These are phyloP conservation scores for Marasmius sp. DNA, from an alignment of 1,284 basidiomycete genomes.

Conservation along the genomic window DNA sequence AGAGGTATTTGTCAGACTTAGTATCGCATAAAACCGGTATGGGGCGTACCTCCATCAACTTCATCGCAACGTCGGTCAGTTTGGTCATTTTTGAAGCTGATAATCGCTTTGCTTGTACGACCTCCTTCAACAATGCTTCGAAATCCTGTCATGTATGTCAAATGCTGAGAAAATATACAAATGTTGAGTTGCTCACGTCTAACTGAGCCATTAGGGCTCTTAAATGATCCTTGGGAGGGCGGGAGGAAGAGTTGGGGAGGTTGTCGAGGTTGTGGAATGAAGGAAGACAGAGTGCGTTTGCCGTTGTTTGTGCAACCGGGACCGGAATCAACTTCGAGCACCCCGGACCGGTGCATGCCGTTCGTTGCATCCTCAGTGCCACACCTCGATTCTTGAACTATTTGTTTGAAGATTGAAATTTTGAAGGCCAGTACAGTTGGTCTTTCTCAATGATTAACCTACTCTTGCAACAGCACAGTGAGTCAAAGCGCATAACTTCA, in stretches of 20 bases:
- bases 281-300: constrained; percentile 8
- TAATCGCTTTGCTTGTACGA: constrained; percentile 77
- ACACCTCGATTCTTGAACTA: too few species aligned
- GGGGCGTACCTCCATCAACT: constrained; percentile 67
- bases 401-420: too few species aligned
- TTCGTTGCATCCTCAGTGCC: too few species aligned
- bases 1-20: neutral
- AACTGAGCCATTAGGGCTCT: constrained; percentile 28
- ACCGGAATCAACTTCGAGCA: too few species aligned
- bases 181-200: constrained; percentile 24
- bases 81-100: constrained; percentile 81
- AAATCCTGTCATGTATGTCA: constrained; percentile 57
- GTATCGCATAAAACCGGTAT: neutral
- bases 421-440: too few species aligned
- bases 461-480: too few species aligned
- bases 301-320: neutral
- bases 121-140: constrained; percentile 74
- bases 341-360: too few species aligned
- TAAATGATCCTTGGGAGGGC: neutral
- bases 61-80: constrained; percentile 73
- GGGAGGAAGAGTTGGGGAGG: neutral
- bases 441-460: too few species aligned
- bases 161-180: constrained; percentile 1
- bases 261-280: neutral
- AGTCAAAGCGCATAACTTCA: too few species aligned